These are phyloP conservation scores for Mycosphaerella sp. DNA, from an alignment of 2,329 filamentous ascomycete species.

Conservation along the genomic window DNA sequence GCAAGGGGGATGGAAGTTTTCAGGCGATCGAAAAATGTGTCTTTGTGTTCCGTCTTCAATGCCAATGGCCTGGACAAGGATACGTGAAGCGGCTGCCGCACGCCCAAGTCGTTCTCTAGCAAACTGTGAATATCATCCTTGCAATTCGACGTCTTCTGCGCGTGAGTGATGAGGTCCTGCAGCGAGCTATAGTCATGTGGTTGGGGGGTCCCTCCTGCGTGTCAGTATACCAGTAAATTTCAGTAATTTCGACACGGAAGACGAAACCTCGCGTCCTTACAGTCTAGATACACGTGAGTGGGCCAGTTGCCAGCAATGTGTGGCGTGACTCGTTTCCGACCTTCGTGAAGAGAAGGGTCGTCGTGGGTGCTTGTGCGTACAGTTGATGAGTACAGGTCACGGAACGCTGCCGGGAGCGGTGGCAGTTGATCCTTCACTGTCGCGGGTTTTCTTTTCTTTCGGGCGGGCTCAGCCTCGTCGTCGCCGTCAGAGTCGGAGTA, in stretches of 20 bases:
- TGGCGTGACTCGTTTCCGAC: slow-evolving; percentile 72
- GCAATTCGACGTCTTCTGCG: slow-evolving; percentile 1
- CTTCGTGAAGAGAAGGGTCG: slow-evolving; percentile 77
- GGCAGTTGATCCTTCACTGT: slow-evolving; percentile 19
- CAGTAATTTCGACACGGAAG: not conserved
- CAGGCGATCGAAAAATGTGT: slow-evolving; percentile 57
- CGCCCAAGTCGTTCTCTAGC: slow-evolving; percentile 69
- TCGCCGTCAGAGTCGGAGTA: slow-evolving; percentile 51
- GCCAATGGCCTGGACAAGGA: slow-evolving; percentile 79
- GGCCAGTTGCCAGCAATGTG: slow-evolving; percentile 91
- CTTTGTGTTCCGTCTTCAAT: slow-evolving; percentile 65
- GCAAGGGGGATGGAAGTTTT: slow-evolving; percentile 37
- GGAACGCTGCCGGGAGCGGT: slow-evolving; percentile 72
- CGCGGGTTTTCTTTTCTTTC: slow-evolving; percentile 22
- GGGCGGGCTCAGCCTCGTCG: slow-evolving; percentile 21
- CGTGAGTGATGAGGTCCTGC: slow-evolving; percentile 37
- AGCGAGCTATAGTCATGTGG: slow-evolving; percentile 40
- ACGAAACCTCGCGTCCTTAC: slow-evolving; percentile 49
- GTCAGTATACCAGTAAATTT: slow-evolving; percentile 15
- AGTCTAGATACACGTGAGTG: slow-evolving; percentile 86
- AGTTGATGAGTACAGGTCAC: slow-evolving; percentile 81
- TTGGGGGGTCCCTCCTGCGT: slow-evolving; percentile 49
- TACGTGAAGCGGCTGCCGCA: slow-evolving; percentile 76
- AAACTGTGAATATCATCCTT: slow-evolving; percentile 53
- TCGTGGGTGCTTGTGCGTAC: slow-evolving; percentile 71